Evolutionary conservation across 2,329 filamentous ascomycete species (phyloP), one percentile per base, ranked within the genome.

Genomic region (Thielaviopsis populi): DNA sequence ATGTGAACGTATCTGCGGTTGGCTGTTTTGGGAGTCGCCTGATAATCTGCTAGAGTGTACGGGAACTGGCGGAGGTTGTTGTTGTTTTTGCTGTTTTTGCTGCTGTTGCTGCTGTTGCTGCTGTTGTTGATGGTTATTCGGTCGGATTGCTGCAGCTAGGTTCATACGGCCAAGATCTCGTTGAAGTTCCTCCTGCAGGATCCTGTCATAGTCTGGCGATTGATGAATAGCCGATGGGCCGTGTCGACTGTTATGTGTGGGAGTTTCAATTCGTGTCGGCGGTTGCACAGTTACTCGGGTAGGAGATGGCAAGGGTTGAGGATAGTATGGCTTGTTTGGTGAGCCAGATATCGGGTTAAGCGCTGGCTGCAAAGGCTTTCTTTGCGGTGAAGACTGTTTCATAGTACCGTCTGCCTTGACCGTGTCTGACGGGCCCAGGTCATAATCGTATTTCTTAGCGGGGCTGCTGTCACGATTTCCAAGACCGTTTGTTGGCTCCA

Each of bases 171-270:
- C 76, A 75, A 86, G 81, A 67, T 86, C 84, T 65, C 79, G 79
- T 68, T 83, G 82, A n/a, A 87, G 72, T 70, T 87, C 82, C 46
- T 82, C 79, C 66, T 84, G 83, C 50, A 85, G 71, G 50, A 80
- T 78, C 56, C 77, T 76, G 68, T 86, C 83, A 68, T 85, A 84
- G 65, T 85, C 83, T 8, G 79, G 76, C 3, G 83, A 83, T 62
- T 79, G 78, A 19, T 67, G 65, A 17, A 58, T 37, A 15, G 58
- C 50, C 19, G 37, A 19, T 50, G 58, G 22, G 6, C 46, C 37
- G 27, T 46, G 42, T n/a, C 19, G 46, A 40, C 37, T 63, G 24
- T 30, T 66, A 40, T 46, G 40, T 40, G 64, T 63, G n/a, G 64
- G 64, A 6, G 64, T 66, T 46, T 66, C 61, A 24, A 66, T 66